A percentile compares a stretch with the other conserved stretches of the same genome.
These are phyloP conservation scores for Spathaspora sp. DNA, from an alignment of 805 yeast genomes.

Conservation along the genomic window DNA sequence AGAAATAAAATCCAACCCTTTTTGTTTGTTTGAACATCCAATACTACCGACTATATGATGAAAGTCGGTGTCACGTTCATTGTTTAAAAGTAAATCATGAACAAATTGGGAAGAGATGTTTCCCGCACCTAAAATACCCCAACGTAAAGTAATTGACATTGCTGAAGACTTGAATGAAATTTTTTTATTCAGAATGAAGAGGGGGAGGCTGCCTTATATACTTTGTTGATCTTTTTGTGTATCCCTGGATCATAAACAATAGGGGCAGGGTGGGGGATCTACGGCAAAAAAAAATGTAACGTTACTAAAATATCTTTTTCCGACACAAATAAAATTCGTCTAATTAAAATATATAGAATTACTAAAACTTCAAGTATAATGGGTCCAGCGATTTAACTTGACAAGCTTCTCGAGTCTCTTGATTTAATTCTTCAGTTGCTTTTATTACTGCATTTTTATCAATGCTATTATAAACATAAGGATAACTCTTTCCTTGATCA, in stretches of 20 bases:
- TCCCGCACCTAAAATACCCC: slow-evolving; percentile 53
- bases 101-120: slow-evolving; percentile 45
- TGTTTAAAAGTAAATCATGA: slow-evolving; percentile 31
- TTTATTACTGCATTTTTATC: slow-evolving; percentile 21
- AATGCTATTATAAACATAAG: slow-evolving; percentile 18
- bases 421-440: slow-evolving; percentile 15
- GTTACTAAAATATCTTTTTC: neutral
- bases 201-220: neutral
- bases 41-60: slow-evolving; percentile 34
- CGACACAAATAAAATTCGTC: neutral
- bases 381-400: slow-evolving; percentile 14
- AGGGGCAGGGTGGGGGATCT: slow-evolving; percentile 1
- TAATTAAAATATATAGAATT: neutral
- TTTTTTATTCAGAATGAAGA: neutral
- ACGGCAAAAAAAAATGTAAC: neutral
- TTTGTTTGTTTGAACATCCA: slow-evolving; percentile 34
- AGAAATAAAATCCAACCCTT: slow-evolving; percentile 31
- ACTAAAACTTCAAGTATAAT: slow-evolving; percentile 21
- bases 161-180: neutral
- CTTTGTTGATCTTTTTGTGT: neutral
- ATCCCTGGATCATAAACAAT: neutral
- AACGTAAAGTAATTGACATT: slow-evolving; percentile 17
- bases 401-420: slow-evolving; percentile 14
- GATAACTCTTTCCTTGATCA: slow-evolving; percentile 15
- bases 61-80: slow-evolving; percentile 17